Evolutionary conservation across 2,329 filamentous ascomycete species (phyloP), one percentile per base, ranked within the genome.

Genomic region (Colletotrichum orchidophilum): DNA sequence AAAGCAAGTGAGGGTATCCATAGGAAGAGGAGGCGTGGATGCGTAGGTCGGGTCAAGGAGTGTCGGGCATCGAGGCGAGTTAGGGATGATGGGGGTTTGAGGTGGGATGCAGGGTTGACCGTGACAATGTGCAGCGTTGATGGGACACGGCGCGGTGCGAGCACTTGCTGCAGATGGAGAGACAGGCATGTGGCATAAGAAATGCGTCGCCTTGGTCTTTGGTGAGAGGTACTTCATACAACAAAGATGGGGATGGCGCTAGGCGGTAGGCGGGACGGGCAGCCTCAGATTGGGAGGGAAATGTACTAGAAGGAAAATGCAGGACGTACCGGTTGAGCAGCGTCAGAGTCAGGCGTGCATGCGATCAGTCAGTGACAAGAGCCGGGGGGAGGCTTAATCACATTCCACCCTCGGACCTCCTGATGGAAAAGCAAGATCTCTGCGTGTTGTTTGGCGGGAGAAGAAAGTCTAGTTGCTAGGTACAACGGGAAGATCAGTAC

Each of bases 1-100:
- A 61, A 67, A 62, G 58, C 70, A 73, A 71, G 62, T 67, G 72
- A 74, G 66, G 70, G 72, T 74, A 74, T 73, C 72, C 72, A 74
- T 72, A 74, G 70, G 63, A 66, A 63, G 67, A 59, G 70, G 42
- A 63, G 68, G 63, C 55, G 63, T 39, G 50, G 39, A 46, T 63
- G 55, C 53, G 31, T 62, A 67, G 68, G 58, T 71, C 59, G 54
- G 63, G 60, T 53, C 63, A 55, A 73, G 63, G 71, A 66, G 69
- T 72, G 64, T 63, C 63, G 52, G 63, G 60, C 55, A 63, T 71
- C 63, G 71, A 71, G 58, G 39, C 58, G 58, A 68, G 64, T 68
- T 71, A 59, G 68, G 68, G 68, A 71, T 66, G 58, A 54, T 55
- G 66, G 61, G 70, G 66, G 70, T 65, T 72, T 70, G 61, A 73